Evolutionary conservation across 2,329 filamentous ascomycete species (phyloP).

Genomic region (Talaromyces piceae): DNA sequence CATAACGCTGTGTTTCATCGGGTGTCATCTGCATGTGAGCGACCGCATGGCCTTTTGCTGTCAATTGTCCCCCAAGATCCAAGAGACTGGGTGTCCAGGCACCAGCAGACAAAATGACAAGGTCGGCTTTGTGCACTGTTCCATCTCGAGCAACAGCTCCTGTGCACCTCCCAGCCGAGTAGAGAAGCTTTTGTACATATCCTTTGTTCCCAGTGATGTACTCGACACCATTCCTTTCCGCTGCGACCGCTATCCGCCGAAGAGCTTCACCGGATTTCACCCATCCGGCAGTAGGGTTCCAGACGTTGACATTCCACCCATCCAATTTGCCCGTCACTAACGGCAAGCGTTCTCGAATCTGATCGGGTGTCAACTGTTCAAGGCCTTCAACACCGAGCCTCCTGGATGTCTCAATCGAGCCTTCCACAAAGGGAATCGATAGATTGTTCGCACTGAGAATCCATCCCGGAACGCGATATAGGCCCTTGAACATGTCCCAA

Average conservation of each 20-base stretch:
- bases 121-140: slow-evolving; percentile 42
- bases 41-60: slow-evolving; percentile 54
- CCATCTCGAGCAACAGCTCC: slow-evolving; percentile 46
- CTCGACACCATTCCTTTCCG: slow-evolving; percentile 38
- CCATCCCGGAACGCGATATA: slow-evolving; percentile 56
- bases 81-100: slow-evolving; percentile 49
- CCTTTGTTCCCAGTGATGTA: slow-evolving; percentile 4
- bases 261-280: slow-evolving; percentile 44
- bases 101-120: slow-evolving; percentile 49
- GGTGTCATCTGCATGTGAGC: slow-evolving; percentile 50
- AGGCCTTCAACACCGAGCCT: slow-evolving; percentile 2
- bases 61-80: slow-evolving; percentile 42
- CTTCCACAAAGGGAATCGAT: slow-evolving; percentile 7
- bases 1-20: slow-evolving; percentile 43
- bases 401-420: slow-evolving; percentile 4
- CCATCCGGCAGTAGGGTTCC: slow-evolving; percentile 48
- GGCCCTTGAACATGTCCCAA: slow-evolving; percentile 42
- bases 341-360: slow-evolving; percentile 48
- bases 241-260: slow-evolving; percentile 37
- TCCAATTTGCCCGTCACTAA: slow-evolving; percentile 7
- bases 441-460: slow-evolving; percentile 35
- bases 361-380: slow-evolving; percentile 11
- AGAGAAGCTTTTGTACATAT: slow-evolving; percentile 3
- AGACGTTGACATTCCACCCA: slow-evolving; percentile 10
- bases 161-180: slow-evolving; percentile 5